phyloP scores from a whole-genome alignment of 1,284 basidiomycete genomes.

The Lentinula novae-zelandiae region DNA sequence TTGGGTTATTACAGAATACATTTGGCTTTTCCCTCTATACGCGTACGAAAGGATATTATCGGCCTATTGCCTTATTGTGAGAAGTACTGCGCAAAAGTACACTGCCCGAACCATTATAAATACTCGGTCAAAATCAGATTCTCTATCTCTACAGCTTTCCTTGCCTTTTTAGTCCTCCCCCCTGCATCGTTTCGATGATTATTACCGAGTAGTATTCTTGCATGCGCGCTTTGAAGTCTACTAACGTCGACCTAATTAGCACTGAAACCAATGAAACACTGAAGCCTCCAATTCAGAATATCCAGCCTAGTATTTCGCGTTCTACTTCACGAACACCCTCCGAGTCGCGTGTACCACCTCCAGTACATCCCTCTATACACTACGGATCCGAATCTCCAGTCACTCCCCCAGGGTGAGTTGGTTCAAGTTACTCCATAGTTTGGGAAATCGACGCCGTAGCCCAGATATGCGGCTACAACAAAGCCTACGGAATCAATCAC shows the following conservation, averaged over 20 bases:
- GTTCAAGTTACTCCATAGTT: background rate
- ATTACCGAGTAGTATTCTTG: slow-evolving; percentile 2
- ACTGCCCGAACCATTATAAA: no score
- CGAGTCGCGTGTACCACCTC: slow-evolving; percentile 16
- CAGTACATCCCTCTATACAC: slow-evolving; percentile 21
- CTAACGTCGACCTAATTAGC: background rate
- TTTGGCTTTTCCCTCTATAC: no score
- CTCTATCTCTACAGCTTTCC: background rate
- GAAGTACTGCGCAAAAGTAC: no score
- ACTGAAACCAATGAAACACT: slow-evolving; percentile 5
- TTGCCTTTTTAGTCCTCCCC: background rate
- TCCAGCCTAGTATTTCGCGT: background rate
- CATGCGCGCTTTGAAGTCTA: background rate
- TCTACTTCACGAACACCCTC: background rate
- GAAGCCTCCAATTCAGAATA: slow-evolving; percentile 9
- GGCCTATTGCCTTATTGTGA: no score
- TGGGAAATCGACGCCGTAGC: background rate
- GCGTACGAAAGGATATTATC: no score
- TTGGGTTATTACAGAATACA: no score
- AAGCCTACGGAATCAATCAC: slow-evolving; percentile 29
- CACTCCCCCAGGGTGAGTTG: slow-evolving; percentile 24
- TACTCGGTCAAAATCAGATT: background rate
- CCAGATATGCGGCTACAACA: slow-evolving; percentile 27
- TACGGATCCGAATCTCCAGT: slow-evolving; percentile 19
- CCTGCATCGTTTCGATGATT: slow-evolving; percentile 1